Evolutionary conservation across 352 stramenopile species (phyloP).

Genomic region (Phytophthora citricola): DNA sequence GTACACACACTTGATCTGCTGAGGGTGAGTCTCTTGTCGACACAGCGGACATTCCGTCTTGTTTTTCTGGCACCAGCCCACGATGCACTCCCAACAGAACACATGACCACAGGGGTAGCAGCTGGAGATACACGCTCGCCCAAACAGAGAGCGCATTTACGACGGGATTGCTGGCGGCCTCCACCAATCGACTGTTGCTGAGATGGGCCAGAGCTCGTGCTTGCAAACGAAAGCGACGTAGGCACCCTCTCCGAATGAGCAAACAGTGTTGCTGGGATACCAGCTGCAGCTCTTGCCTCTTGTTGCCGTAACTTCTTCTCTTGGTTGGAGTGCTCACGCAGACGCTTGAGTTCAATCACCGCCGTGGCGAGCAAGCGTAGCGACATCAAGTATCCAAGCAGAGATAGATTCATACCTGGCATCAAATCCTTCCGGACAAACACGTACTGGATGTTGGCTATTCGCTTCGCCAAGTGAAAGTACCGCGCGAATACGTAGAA

Average conservation of each 20-base stretch:
- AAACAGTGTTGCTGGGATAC: conserved; percentile 19
- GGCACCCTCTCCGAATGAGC: conserved; percentile 51
- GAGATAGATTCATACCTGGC: conserved; percentile 66
- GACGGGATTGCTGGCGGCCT: conserved; percentile 29
- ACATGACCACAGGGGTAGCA: conserved; percentile 89
- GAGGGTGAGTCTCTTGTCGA: conserved; percentile 83
- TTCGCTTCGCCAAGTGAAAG: conserved; percentile 72
- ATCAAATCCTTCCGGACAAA: conserved; percentile 75
- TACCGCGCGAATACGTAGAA: conserved; percentile 86
- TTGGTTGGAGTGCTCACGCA: conserved; percentile 54
- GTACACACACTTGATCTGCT: conserved; percentile 93
- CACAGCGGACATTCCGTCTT: conserved; percentile 92
- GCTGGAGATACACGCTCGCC: conserved; percentile 74
- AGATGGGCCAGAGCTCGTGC: background rate
- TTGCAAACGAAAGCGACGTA: conserved; percentile 33
- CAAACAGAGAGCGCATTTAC: conserved; percentile 91
- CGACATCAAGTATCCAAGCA: conserved; percentile 85
- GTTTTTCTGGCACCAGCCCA: conserved; percentile 94
- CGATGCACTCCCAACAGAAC: conserved; percentile 94
- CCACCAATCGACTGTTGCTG: conserved; percentile 6
- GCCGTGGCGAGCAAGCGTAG: conserved; percentile 64
- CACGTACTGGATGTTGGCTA: conserved; percentile 77
- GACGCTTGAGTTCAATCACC: conserved; percentile 56
- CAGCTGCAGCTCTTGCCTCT: conserved; percentile 20
- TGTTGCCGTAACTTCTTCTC: conserved; percentile 58